phyloP scores from a whole-genome alignment of 2,329 filamentous ascomycete species.

The Fusarium subtropicale region DNA sequence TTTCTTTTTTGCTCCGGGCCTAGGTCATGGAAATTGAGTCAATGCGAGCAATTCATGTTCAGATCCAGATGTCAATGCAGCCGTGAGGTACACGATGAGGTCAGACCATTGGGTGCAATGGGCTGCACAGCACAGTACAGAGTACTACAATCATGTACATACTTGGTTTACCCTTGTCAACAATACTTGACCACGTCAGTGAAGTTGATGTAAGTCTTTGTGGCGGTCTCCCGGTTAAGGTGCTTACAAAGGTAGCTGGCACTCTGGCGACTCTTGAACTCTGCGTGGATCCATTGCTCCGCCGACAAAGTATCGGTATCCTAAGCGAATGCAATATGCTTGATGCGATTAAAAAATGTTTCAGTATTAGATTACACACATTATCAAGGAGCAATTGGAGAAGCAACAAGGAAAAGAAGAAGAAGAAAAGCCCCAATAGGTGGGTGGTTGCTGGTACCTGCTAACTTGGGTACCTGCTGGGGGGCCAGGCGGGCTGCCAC shows the following conservation, averaged over 20 bases:
- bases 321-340: not conserved
- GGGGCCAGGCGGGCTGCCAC: constrained; percentile 31
- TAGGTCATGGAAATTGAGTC: constrained; percentile 4
- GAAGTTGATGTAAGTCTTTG: constrained; percentile 28
- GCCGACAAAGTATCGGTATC: not conserved
- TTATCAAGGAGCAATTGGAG: constrained; percentile 24
- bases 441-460: constrained; percentile 9
- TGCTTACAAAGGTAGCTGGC: constrained; percentile 8
- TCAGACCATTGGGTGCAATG: constrained; percentile 30
- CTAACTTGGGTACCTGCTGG: not conserved
- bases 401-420: constrained; percentile 3
- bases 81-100: constrained; percentile 36
- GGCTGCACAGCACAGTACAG: not conserved
- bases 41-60: constrained; percentile 18
- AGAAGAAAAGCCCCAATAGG: constrained; percentile 14
- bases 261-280: constrained; percentile 1
- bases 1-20: constrained; percentile 3
- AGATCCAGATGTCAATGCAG: constrained; percentile 18
- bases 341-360: not conserved
- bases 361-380: constrained; percentile 6
- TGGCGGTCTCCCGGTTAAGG: constrained; percentile 15
- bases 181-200: constrained; percentile 29
- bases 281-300: not conserved
- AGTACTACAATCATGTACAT: not conserved
- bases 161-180: constrained; percentile 25